phyloP scores from a whole-genome alignment of 2,329 filamentous ascomycete species.

The Ceratocystis alfenasii region DNA sequence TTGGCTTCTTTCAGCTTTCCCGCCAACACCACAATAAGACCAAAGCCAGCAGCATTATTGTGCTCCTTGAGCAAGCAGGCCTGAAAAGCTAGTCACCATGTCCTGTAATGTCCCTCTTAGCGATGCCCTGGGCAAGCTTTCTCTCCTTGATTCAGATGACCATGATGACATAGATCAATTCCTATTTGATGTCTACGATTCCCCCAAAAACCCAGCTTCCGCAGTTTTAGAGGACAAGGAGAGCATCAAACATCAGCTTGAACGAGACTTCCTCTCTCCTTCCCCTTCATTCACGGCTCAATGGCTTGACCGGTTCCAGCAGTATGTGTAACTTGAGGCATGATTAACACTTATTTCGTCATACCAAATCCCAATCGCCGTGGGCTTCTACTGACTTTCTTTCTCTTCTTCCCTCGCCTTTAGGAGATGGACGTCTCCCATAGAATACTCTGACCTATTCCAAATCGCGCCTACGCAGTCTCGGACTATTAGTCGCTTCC shows the following conservation, averaged over 20 bases:
- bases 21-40: too few relatives aligned
- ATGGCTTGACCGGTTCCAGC: conserved; percentile 84
- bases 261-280: conserved; percentile 66
- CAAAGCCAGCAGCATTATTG: too few relatives aligned
- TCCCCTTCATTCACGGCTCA: conserved; percentile 65
- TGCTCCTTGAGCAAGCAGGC: too few relatives aligned
- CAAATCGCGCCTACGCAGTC: conserved; percentile 82
- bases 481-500: conserved; percentile 86
- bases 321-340: conserved; percentile 35
- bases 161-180: conserved; percentile 18
- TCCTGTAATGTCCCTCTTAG: neutral
- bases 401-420: neutral
- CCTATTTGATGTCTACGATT: conserved; percentile 10
- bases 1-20: too few relatives aligned
- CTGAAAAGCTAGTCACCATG: neutral
- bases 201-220: neutral
- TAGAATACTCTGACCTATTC: conserved; percentile 74
- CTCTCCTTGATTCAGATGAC: conserved; percentile 10
- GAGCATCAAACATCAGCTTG: conserved; percentile 58
- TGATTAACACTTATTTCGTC: too few relatives aligned
- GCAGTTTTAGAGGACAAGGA: conserved; percentile 31
- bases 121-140: conserved; percentile 10
- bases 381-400: neutral
- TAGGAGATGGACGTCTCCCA: conserved; percentile 62
- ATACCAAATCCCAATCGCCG: neutral